Percentiles rank a stretch among this genome's conserved stretches.
phyloP scores from a whole-genome alignment of 106 monocot genomes.

The Dendrobium officinale region DNA sequence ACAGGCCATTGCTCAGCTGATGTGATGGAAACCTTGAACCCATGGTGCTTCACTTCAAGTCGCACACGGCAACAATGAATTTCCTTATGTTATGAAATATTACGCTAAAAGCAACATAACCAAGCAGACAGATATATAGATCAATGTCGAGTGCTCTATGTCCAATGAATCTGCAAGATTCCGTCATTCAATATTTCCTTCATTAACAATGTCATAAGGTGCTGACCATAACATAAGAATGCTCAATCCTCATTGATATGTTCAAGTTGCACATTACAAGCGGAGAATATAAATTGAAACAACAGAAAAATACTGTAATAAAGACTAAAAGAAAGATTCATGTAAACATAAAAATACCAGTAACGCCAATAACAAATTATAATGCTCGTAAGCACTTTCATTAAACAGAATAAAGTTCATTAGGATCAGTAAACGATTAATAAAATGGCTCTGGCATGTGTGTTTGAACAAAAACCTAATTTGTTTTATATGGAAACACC shows the following conservation, averaged over 20 bases:
- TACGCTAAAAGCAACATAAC: slow-evolving; percentile 2
- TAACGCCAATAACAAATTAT: not conserved
- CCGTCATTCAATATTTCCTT: not conserved
- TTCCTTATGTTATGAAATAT: not conserved
- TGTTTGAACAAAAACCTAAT: too few relatives aligned
- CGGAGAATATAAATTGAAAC: not conserved
- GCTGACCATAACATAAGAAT: not conserved
- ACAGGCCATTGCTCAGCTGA: slow-evolving; percentile 87
- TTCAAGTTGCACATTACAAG: not conserved
- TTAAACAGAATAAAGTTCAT: not conserved
- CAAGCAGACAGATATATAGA: not conserved
- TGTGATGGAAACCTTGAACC: slow-evolving; percentile 78
- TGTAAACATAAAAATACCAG: not conserved
- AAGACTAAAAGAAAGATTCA: not conserved
- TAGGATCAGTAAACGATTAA: not conserved
- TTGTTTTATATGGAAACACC: too few relatives aligned
- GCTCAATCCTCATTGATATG: not conserved
- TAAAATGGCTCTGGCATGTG: too few relatives aligned
- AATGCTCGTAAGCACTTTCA: not conserved
- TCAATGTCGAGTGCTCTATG: not conserved
- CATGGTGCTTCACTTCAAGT: slow-evolving; percentile 19
- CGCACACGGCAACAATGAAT: not conserved
- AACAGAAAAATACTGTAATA: not conserved
- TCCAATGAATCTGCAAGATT: slow-evolving; percentile 1
- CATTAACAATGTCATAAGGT: not conserved